phyloP scores from a whole-genome alignment of 2,329 filamentous ascomycete genomes.

The Nigrospora sphaerica region DNA sequence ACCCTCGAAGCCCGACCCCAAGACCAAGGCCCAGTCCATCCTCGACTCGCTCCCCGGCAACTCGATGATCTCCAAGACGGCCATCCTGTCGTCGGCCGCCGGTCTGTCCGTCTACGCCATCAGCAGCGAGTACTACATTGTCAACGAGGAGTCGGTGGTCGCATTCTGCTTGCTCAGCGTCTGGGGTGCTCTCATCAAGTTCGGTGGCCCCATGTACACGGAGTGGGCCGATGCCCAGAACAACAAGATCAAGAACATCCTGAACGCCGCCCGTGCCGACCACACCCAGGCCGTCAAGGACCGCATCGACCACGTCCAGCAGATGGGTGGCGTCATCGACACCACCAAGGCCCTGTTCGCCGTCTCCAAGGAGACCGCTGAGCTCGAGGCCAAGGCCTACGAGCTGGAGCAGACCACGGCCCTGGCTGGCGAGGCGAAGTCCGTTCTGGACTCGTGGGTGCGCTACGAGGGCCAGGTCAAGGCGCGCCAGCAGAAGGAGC shows the following conservation, averaged over 20 bases:
- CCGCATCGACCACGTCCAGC: constrained; percentile 89
- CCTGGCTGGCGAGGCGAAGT: constrained; percentile 86
- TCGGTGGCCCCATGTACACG: constrained; percentile 83
- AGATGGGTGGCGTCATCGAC: constrained; percentile 90
- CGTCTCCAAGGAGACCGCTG: constrained; percentile 98
- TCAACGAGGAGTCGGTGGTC: constrained; percentile 98
- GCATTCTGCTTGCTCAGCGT: constrained; percentile 88
- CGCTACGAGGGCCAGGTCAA: constrained; percentile 98
- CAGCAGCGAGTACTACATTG: constrained; percentile 98
- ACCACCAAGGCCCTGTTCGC: constrained; percentile 96
- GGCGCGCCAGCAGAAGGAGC: constrained; percentile 95
- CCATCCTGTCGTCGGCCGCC: constrained; percentile 88
- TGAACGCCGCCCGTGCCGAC: constrained; percentile 89
- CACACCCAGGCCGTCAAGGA: constrained; percentile 93
- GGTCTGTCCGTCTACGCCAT: constrained; percentile 90
- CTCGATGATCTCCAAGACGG: constrained; percentile 90
- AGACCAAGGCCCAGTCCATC: constrained; percentile 95
- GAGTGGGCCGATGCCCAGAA: constrained; percentile 87
- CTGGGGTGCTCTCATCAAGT: constrained; percentile 89
- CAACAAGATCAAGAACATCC: constrained; percentile 87
- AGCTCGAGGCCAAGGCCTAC: constrained; percentile 91
- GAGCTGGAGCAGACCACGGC: constrained; percentile 96
- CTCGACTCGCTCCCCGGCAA: constrained; percentile 88
- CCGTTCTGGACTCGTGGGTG: constrained; percentile 95
- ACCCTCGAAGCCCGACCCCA: constrained; percentile 64